A percentile compares a stretch with the other conserved stretches of the same genome.
phyloP scores from a whole-genome alignment of 345 rosid species.

The Brassica carinata region DNA sequence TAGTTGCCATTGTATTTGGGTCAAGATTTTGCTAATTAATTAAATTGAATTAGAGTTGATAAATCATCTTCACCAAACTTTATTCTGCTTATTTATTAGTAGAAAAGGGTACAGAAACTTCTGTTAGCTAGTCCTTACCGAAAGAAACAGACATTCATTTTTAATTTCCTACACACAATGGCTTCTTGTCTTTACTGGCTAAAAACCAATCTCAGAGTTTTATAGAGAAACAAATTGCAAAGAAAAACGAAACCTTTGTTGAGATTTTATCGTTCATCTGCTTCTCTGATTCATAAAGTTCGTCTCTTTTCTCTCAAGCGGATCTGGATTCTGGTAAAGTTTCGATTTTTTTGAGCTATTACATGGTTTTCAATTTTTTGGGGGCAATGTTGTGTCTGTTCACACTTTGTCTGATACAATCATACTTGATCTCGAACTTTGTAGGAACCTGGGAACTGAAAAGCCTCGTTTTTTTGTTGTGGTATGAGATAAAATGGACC shows the following conservation, averaged over 20 bases:
- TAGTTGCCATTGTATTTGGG: background rate
- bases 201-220: background rate
- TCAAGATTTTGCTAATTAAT: background rate
- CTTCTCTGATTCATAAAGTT: conserved; percentile 9
- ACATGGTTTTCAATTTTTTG: conserved; percentile 1
- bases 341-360: conserved; percentile 16
- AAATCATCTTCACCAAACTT: conserved; percentile 22
- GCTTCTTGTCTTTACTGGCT: background rate
- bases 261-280: background rate
- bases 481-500: conserved; percentile 46
- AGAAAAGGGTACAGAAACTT: conserved; percentile 13
- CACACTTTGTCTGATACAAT: background rate
- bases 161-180: background rate
- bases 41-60: conserved; percentile 22
- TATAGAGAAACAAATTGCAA: conserved; percentile 11
- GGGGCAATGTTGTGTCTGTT: conserved; percentile 9
- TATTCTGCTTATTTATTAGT: background rate
- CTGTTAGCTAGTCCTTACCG: conserved; percentile 4
- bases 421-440: conserved; percentile 16
- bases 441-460: conserved; percentile 21
- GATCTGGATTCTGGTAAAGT: conserved; percentile 32
- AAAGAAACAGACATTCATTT: conserved; percentile 7
- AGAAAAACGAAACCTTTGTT: conserved; percentile 1
- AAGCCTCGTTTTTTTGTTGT: background rate
- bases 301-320: conserved; percentile 6